A percentile compares a stretch with the other conserved stretches of the same genome.
Evolutionary conservation across 2,329 filamentous ascomycete genomes (phyloP).

Genomic region (Daldinia sp.): DNA sequence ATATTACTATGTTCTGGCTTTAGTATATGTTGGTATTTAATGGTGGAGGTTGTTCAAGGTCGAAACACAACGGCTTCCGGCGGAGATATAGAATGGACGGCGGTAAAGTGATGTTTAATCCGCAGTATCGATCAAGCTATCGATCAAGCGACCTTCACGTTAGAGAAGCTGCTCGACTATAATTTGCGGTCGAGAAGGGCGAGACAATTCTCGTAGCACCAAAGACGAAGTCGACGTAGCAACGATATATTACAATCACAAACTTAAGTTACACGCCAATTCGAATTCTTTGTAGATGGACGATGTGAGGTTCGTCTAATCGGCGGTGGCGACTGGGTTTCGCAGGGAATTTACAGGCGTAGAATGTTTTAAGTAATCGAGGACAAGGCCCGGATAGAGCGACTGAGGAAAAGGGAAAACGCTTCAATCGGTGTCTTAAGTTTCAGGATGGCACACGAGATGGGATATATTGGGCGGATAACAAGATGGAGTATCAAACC

Average conservation of each 20-base stretch:
- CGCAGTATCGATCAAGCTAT: conserved; percentile 19
- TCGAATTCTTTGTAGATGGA: conserved; percentile 28
- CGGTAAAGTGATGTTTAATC: conserved; percentile 18
- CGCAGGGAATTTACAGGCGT: conserved; percentile 30
- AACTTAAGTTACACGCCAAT: conserved; percentile 26
- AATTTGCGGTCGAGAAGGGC: conserved; percentile 22
- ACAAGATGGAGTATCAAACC: conserved; percentile 24
- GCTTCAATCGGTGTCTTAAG: conserved; percentile 29
- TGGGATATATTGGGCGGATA: conserved; percentile 27
- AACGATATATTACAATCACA: conserved; percentile 39
- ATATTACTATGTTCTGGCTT: conserved; percentile 20
- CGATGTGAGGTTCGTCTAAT: conserved; percentile 29
- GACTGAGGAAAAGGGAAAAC: conserved; percentile 30
- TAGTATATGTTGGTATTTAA: conserved; percentile 32
- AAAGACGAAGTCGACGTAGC: conserved; percentile 29
- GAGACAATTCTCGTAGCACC: conserved; percentile 33
- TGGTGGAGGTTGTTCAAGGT: conserved; percentile 23
- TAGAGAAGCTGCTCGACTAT: conserved; percentile 7
- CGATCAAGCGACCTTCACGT: conserved; percentile 23
- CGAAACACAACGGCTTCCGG: conserved; percentile 42
- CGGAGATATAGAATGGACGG: conserved; percentile 17
- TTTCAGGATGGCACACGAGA: conserved; percentile 32
- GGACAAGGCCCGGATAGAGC: conserved; percentile 21
- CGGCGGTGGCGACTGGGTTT: conserved; percentile 32
- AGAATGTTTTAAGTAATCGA: conserved; percentile 33